Evolutionary conservation across 1,284 basidiomycete genomes (phyloP), one percentile per base, ranked within the genome.

Genomic region (Malassezia japonica): DNA sequence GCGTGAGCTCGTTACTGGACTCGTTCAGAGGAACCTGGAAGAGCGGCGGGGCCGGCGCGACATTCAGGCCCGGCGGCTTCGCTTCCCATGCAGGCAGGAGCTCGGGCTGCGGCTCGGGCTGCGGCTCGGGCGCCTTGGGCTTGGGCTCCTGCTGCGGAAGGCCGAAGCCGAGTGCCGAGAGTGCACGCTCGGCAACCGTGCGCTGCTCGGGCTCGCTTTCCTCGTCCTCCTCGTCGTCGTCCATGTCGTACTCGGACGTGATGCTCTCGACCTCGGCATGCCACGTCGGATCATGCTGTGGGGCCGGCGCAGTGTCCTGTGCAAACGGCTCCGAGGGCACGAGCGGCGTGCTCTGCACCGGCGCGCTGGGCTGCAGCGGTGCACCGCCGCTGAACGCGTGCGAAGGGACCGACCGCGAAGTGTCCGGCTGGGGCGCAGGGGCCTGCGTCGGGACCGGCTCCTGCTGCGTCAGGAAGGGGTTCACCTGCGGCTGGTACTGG

Each of bases 191-290:
- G 13, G 42, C 42, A 6, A 32, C 29, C 8, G 42, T 33, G 24
- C 20, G 42, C n/a, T 44, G 16, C 4, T 18, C 41, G 7, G 2
- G 10, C 12, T 43, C 28, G 20, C 33, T 16, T 6, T 31, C 40
- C 24, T 28, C 25, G 5, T 16, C 16, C n/a, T 20, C 15, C 12
- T 10, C 18, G 24, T 37, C 36, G 38, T 42, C 23, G n/a, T 23
- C 21, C 8, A 7, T 8, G 4, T 10, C 41, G 28, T 33, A 44
- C 20, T 20, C 42, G 21, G 42, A 44, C 6, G 28, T 31, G 9
- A 23, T 27, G 10, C 42, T 44, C 42, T 44, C 42, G 18, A 34
- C 21, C 8, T 44, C 42, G 23, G 20, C 31, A n/a, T n/a, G n/a
- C 42, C 27, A 34, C 10, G 12, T 31, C 4, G 18, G 10, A 12